Evolutionary conservation across 768 basidiomycete species (phyloP).

Genomic region (Hygrophorus pudorinus): DNA sequence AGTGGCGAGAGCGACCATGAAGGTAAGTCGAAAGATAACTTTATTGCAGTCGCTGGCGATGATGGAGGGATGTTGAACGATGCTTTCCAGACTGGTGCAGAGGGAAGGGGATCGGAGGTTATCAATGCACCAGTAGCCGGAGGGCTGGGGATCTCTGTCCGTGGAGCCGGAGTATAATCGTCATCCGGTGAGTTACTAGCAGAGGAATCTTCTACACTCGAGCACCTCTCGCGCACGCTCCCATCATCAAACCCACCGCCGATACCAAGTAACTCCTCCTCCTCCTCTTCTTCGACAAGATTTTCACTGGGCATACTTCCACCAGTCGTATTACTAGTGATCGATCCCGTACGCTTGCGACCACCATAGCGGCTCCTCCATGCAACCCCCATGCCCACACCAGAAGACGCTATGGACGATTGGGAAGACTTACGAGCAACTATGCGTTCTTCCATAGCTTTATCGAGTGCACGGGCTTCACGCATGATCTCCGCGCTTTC

Average conservation of each 20-base stretch:
- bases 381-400: constrained; percentile 55
- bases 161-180: constrained; percentile 24
- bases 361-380: constrained; percentile 54
- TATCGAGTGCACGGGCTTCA: constrained; percentile 77
- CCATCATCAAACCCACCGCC: constrained; percentile 52
- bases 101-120: constrained; percentile 32
- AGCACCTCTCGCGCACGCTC: constrained; percentile 20
- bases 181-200: constrained; percentile 32
- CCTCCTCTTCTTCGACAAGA: constrained; percentile 76
- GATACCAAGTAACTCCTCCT: constrained; percentile 57
- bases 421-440: constrained; percentile 63
- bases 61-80: constrained; percentile 45
- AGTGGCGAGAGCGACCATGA: constrained; percentile 17
- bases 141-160: neutral
- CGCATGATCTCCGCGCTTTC: constrained; percentile 54
- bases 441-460: constrained; percentile 79
- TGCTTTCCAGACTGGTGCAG: constrained; percentile 49
- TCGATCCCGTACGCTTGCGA: constrained; percentile 65
- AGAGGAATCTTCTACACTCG: constrained; percentile 27
- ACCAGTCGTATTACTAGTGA: constrained; percentile 58
- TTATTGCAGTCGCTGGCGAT: constrained; percentile 43
- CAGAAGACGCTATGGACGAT: constrained; percentile 40
- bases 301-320: constrained; percentile 71
- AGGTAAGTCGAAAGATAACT: constrained; percentile 38
- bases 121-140: constrained; percentile 9